These are phyloP conservation scores for Curvularia hawaiiensis DNA, from an alignment of 2,329 filamentous ascomycete genomes.

Conservation along the genomic window DNA sequence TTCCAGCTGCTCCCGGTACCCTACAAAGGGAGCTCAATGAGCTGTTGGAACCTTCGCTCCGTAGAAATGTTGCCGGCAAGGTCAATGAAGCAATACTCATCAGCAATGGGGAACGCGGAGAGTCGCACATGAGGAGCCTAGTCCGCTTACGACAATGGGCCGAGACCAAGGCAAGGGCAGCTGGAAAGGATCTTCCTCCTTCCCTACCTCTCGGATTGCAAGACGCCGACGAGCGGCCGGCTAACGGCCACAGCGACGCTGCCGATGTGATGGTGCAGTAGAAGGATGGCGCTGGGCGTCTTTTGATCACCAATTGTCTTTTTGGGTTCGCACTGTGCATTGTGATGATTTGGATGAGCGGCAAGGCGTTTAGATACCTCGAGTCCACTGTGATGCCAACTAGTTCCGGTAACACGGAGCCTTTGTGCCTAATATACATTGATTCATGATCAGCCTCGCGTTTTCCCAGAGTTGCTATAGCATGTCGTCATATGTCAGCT, in stretches of 20 bases:
- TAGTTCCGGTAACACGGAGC: constrained; percentile 1
- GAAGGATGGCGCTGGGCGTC: neutral
- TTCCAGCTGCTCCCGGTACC: constrained; percentile 64
- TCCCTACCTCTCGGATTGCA: constrained; percentile 51
- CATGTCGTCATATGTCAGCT: neutral
- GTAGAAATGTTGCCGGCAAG: constrained; percentile 80
- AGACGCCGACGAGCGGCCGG: constrained; percentile 33
- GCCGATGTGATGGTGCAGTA: constrained; percentile 44
- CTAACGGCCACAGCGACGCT: constrained; percentile 40
- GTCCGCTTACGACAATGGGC: constrained; percentile 86
- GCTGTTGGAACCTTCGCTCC: constrained; percentile 78
- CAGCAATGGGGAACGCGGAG: constrained; percentile 72
- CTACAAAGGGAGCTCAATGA: constrained; percentile 76
- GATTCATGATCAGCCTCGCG: neutral
- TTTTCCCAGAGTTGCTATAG: neutral
- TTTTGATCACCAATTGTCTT: neutral
- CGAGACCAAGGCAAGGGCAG: constrained; percentile 64
- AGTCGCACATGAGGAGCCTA: constrained; percentile 81
- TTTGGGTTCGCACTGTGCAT: neutral
- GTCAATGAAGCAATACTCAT: constrained; percentile 89
- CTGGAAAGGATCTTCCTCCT: constrained; percentile 50
- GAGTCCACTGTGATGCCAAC: neutral
- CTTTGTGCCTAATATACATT: neutral
- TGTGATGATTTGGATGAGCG: neutral
- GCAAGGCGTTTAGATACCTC: neutral